Base-by-base conservation (phyloP, 257 asterid genomes). In the Cruciata laevipes region DNA sequence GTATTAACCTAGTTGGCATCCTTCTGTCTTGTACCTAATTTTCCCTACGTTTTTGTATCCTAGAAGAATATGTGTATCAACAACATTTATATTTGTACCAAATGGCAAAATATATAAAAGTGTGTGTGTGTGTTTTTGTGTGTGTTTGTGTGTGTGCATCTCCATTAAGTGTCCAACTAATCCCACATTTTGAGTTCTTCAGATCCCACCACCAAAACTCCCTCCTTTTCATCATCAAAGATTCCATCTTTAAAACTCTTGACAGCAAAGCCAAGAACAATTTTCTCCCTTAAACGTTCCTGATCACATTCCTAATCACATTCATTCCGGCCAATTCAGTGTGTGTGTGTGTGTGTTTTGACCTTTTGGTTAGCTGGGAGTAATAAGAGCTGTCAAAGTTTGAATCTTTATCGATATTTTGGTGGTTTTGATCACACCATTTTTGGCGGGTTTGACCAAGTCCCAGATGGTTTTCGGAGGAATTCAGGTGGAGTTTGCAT, bases 161-260 rank as follows among this genome's bases (percentile, higher is more conserved):
- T 49, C 58, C 21, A 7, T 18, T 53, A 0, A 56, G 69, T 59
- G 56, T 66, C 78, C 86, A 82, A 81, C 85, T 69, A 81, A 78
- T 61, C 89, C 89, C 70, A 63, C 47, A 52, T 61, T 68, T 55
- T 68, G 61, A 74, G 64, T 60, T 70, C 76, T 71, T 69, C 80
- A 73, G 55, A 57, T 71, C 81, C 72, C 80, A 65, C 65, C 80
- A 64, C 51, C 66, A 27, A 5, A 30, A 7, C 10, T 59, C 72
- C 66, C 58, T 38, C 27, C 69, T 69, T 60, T 31, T 70, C 60
- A 52, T 72, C 60, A 73, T 68, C 81, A 57, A 69, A 71, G 77
- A 75, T 72, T 64, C 65, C 65, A 57, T 66, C 67, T 78, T 75
- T 76, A 51, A 65, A 58, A 73, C 68, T 68, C 61, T 47, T 47